Percentiles rank a stretch among this genome's conserved stretches.
These are phyloP conservation scores for Saccharomycopsis javanensis DNA, from an alignment of 805 yeast genomes.

Conservation along the genomic window DNA sequence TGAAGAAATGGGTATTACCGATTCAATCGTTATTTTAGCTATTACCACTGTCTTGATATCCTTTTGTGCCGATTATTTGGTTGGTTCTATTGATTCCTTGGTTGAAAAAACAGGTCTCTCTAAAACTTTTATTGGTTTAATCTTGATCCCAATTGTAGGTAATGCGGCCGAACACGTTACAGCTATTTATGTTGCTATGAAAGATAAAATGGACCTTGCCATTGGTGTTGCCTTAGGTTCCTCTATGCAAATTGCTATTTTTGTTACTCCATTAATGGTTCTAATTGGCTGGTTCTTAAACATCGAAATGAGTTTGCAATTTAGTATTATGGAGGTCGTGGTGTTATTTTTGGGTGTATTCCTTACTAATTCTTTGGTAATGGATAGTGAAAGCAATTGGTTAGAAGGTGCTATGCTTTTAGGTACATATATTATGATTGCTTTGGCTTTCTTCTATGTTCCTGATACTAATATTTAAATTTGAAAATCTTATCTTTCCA, in stretches of 20 bases:
- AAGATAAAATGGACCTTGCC: conserved; percentile 95
- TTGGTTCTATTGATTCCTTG: conserved; percentile 84
- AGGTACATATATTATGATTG: conserved; percentile 77
- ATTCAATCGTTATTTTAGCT: conserved; percentile 46
- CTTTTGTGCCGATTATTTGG: conserved; percentile 85
- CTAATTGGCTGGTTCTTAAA: conserved; percentile 86
- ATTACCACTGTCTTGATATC: conserved; percentile 72
- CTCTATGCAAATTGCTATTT: conserved; percentile 87
- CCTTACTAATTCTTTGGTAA: conserved; percentile 73
- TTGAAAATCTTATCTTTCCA: too few species aligned
- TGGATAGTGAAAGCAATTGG: conserved; percentile 96
- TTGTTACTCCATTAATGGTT: conserved; percentile 93
- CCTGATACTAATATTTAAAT: conserved; percentile 38
- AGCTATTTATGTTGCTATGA: conserved; percentile 87
- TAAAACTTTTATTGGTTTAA: conserved; percentile 89
- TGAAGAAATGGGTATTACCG: conserved; percentile 38
- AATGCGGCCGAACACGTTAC: conserved; percentile 99
- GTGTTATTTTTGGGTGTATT: conserved; percentile 84
- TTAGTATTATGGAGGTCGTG: conserved; percentile 89
- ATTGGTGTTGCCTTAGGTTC: conserved; percentile 96
- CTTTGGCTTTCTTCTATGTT: conserved; percentile 80
- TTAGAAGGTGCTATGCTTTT: conserved; percentile 90
- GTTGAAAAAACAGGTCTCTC: conserved; percentile 80
- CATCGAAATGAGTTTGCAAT: conserved; percentile 86
- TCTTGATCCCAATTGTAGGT: conserved; percentile 93